Base-by-base conservation (phyloP, 192 early-diverging fungal species). In the Coemansia sp. region DNA sequence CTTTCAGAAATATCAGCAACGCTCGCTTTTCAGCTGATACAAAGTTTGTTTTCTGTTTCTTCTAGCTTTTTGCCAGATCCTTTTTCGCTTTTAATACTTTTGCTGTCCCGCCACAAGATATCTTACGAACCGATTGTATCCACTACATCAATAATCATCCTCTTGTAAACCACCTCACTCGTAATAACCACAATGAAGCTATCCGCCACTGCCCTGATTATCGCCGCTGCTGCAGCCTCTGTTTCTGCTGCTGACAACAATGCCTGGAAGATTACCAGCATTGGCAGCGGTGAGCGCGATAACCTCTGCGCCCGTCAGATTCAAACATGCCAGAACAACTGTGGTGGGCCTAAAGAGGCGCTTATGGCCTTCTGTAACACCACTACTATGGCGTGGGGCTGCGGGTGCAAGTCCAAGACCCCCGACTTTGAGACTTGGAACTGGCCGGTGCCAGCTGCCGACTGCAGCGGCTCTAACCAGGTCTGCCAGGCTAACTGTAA, bases 321-420 rank as follows among this genome's bases (percentile, higher is more conserved):
- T 45, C 69, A 69, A 37, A 66, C 76, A 1, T 83, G 81, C 67
- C 66, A 75, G 57, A 74, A 72, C 73, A 73, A 71, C 75, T 83
- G 81, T 45, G 81, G 81, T 24, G 75, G 75, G 4, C 66, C 75
- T 26, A 35, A 71, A 19, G 60, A 69, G 53, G 72, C 81, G 2
- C 66, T 66, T 19, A 78, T 80, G 84, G 73, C 75, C 19, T 85
- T 85, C 60, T 85, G 84, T 43, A 85, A 85, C 68, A 1, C 59
- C 5, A 69, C 61, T n/a, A 85, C 84, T 18, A 66, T 85, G 71
- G 84, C 73, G 27, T 85, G 84, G 84, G 81, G 81, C 37, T 85
- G 84, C 22, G 82, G 78, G 3, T 85, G 84, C 64, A 43, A 55
- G 61, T 57, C 57, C 22, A 70, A 78, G 56, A 68, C 69, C 3